Evolutionary conservation across 2,329 filamentous ascomycete species (phyloP).

Genomic region (Tolypocladium guangdongense): DNA sequence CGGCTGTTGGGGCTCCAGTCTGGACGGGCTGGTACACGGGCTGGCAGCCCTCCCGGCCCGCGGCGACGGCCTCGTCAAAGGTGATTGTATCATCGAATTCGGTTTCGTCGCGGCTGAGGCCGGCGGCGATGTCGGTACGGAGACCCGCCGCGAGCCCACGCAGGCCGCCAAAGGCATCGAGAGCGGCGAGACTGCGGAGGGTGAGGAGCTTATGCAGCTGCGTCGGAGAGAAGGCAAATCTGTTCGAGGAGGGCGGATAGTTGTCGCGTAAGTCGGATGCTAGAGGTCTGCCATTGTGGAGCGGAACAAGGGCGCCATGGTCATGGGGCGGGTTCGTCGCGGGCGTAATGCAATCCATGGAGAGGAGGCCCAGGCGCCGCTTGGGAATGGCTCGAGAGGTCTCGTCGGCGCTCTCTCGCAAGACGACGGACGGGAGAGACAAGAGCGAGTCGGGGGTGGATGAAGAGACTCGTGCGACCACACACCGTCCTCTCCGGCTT

Average conservation of each 20-base stretch:
- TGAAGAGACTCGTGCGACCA: neutral
- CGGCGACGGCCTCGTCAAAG: conserved; percentile 37
- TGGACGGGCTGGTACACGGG: conserved; percentile 10
- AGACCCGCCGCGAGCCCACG: conserved; percentile 40
- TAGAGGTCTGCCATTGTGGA: conserved; percentile 5
- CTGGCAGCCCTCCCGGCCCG: conserved; percentile 20
- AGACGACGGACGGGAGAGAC: neutral
- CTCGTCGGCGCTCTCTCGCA: neutral
- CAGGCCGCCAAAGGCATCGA: conserved; percentile 41
- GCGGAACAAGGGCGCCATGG: conserved; percentile 1
- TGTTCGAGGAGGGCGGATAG: conserved; percentile 22
- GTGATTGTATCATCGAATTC: conserved; percentile 30
- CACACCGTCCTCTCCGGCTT: neutral
- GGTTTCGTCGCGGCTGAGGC: conserved; percentile 40
- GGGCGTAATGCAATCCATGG: conserved; percentile 4
- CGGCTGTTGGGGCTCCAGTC: conserved; percentile 9
- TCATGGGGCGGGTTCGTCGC: neutral
- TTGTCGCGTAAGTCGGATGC: conserved; percentile 15
- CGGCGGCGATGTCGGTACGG: conserved; percentile 33
- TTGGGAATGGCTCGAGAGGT: neutral
- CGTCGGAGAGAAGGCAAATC: conserved; percentile 42
- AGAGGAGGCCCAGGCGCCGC: neutral
- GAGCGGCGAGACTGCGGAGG: conserved; percentile 35
- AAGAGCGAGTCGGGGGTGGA: neutral
- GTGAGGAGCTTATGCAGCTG: conserved; percentile 43